Evolutionary conservation across 225 moss, liverwort and hornwort species (phyloP), one percentile per base, ranked within the genome.

Genomic region (Takakia lepidozioides): DNA sequence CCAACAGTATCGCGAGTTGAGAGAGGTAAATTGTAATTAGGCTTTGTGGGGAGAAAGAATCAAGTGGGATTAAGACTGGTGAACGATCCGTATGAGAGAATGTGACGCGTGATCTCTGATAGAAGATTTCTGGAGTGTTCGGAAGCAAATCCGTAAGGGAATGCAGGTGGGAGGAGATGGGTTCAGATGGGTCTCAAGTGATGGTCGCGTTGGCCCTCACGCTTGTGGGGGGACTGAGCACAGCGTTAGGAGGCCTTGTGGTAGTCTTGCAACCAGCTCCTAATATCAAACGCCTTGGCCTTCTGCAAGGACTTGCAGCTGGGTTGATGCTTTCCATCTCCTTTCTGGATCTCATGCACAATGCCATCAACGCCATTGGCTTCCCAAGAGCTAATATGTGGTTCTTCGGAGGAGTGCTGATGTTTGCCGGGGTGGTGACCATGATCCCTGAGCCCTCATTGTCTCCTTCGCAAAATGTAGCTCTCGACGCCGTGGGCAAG

Each of bases 311-410:
- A 5, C 60, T 87, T 29, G 98, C 98, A 27, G 98, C 91, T 1
- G 98, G 98, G 22, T 78, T 98, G 52, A 98, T 98, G 98, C 71
- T 98, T 35, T 87, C 73, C 11, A 80, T 98, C 43, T 98, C 98
- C 26, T 98, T 98, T 59, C 84, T 84, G 16, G 98, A 98, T 57
- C 81, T 98, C 16, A 91, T 98, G 98, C 98, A 98, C 66, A 91
- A 98, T 69, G 87, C 98, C 25, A 98, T 90, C 32, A 98, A 85
- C 42, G 89, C 87, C 54, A 87, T 98, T 63, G 98, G 98, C 20
- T 98, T 91, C 55, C 76, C 73, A 8, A 81, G 64, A 10, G 98
- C 98, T 47, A 91, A 98, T 35, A 59, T 91, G 19, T 98, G 98
- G 98, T 98, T 98, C 42, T 91, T 91, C 64, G 98, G 73, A 36